Percentiles rank a stretch among this genome's conserved stretches.
These are phyloP conservation scores for Stephanodiscus minutulus DNA, from an alignment of 108 stramenopile genomes.

Conservation along the genomic window DNA sequence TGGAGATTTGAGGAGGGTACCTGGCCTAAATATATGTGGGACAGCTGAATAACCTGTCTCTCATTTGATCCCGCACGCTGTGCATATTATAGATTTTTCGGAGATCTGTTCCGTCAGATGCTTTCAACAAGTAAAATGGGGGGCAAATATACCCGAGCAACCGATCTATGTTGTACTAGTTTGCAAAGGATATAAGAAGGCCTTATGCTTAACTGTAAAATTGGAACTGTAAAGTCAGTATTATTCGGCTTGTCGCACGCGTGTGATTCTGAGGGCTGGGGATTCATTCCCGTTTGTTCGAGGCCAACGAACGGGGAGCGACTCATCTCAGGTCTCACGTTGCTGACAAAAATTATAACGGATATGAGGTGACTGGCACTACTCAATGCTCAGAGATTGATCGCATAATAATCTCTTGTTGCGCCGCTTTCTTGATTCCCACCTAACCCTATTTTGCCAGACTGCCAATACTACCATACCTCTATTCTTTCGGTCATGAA, in stretches of 20 bases:
- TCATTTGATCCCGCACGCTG: not conserved
- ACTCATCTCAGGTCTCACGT: not conserved
- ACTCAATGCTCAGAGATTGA: too few species aligned
- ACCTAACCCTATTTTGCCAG: too few species aligned
- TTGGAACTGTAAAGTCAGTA: not conserved
- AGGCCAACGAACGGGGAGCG: too few species aligned
- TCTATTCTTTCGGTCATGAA: too few species aligned
- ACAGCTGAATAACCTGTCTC: not conserved
- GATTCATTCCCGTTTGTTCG: conserved; percentile 79
- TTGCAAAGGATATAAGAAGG: not conserved
- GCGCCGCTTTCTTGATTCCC: too few species aligned
- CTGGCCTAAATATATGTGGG: not conserved
- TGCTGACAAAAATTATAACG: too few species aligned
- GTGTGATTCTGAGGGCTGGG: conserved; percentile 60
- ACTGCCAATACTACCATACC: too few species aligned
- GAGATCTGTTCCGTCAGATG: not conserved
- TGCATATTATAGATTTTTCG: not conserved
- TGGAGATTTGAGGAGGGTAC: not conserved
- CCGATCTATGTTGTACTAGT: not conserved
- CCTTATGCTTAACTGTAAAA: not conserved
- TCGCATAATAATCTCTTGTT: too few species aligned
- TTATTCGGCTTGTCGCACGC: conserved; percentile 77
- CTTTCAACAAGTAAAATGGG: not conserved
- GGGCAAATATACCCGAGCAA: not conserved
- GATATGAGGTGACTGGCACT: too few species aligned